Evolutionary conservation across 2,329 filamentous ascomycete species (phyloP).

Genomic region (Epichloe hybrida): DNA sequence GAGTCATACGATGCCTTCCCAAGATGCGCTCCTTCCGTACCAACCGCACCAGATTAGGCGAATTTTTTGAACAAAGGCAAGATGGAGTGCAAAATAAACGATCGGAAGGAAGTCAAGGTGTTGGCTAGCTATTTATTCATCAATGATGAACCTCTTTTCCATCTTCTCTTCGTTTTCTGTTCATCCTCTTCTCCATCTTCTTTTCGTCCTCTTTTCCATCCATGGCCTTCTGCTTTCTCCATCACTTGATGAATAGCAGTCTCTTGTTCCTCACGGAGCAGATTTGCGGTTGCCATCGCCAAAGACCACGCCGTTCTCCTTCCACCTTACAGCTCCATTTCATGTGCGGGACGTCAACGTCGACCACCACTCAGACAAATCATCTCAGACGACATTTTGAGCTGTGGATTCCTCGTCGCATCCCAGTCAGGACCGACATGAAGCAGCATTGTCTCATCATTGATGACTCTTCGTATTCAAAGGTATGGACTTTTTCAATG

Average conservation of each 20-base stretch:
- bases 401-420: not conserved
- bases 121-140: not conserved
- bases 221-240: not conserved
- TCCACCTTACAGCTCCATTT: not conserved
- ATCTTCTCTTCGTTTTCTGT: no score
- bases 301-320: not conserved
- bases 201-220: not conserved
- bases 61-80: not conserved
- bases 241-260: not conserved
- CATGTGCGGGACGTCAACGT: not conserved
- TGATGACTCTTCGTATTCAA: not conserved
- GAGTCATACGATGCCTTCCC: not conserved
- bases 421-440: not conserved
- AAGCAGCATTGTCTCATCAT: slow-evolving; percentile 1
- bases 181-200: not conserved
- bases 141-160: not conserved
- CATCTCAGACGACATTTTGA: slow-evolving; percentile 1
- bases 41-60: not conserved
- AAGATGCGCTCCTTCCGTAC: not conserved
- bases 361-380: not conserved
- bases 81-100: not conserved
- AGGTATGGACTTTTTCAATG: no score
- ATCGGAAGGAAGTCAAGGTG: not conserved
- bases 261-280: not conserved
- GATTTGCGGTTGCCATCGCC: not conserved